Evolutionary conservation across 2,329 filamentous ascomycete genomes (phyloP), one percentile per base, ranked within the genome.

Genomic region (Cladosporium sp.): DNA sequence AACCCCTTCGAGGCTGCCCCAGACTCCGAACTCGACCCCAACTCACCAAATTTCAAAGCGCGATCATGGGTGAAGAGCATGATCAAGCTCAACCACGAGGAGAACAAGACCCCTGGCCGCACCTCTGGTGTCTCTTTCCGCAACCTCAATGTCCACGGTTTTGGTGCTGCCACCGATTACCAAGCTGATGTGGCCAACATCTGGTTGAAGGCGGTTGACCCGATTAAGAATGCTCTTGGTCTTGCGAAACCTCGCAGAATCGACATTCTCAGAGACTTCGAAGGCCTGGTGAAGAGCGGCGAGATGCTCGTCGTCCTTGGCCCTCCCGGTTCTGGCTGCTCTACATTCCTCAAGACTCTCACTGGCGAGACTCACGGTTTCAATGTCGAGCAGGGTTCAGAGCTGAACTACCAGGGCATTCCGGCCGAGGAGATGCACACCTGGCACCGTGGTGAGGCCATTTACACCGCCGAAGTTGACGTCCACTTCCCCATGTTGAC

Each of bases 391-490:
- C 72, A 85, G 3, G 72, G 75, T 9, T 84, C 86, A 0, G 82
- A 87, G 57, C 82, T 95, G 65, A 92, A 95, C 71, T 95, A 95
- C 65, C 86, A 93, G 68, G 86, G 83, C 77, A 77, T 89, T 62
- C 74, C 80, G 2, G 78, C 87, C 52, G 72, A 87, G 63, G 80
- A 89, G 65, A 92, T 93, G 86, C 82, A 87, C 70, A 81, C 80
- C 9, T 76, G 80, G 56, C 90, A 92, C 72, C 84, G 87, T 28
- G 89, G 89, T 59, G 89, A 95, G 70, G 87, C 87, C 56, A 91
- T 93, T 67, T 93, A 93, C 71, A 91, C 87, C 0, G 87, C 87
- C 54, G 88, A 93, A 68, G 84, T 88, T 34, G 89, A 95, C 66
- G 84, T 87, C 4, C 87, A 91, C 70, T 91, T 91, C 64, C 86